Conservation (phyloP, 225 moss, liverwort and hornwort species). For the Bryoerythrophyllum caledonicum region DNA sequence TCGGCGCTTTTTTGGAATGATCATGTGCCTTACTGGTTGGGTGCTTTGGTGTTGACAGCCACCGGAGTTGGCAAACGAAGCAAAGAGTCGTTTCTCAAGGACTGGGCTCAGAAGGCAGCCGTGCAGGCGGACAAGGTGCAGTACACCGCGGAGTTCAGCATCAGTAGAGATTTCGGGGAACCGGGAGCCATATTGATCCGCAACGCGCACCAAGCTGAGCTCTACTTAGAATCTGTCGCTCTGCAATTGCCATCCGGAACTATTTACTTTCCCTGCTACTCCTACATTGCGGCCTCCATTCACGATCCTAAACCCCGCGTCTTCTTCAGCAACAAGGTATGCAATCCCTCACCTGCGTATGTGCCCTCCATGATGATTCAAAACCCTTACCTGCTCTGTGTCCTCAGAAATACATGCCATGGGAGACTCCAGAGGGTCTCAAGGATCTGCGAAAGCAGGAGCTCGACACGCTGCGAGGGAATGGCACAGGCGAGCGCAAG, state of each 20-base stretch:
- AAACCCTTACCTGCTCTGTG: background rate
- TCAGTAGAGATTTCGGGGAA: constrained; percentile 50
- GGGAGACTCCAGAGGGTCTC: constrained; percentile 66
- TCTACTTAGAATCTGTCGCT: constrained; percentile 60
- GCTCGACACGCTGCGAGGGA: constrained; percentile 59
- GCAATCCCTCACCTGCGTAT: background rate
- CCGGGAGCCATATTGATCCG: constrained; percentile 60
- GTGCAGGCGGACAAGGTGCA: constrained; percentile 58
- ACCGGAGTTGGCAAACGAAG: constrained; percentile 43
- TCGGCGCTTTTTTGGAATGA: background rate
- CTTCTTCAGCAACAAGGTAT: constrained; percentile 74
- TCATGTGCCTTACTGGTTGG: background rate
- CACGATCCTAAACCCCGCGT: constrained; percentile 49
- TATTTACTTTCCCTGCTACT: constrained; percentile 61
- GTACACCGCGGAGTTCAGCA: constrained; percentile 47
- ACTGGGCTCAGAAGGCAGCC: constrained; percentile 49
- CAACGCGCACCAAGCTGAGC: constrained; percentile 64
- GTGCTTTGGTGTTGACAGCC: background rate
- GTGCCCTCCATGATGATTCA: background rate
- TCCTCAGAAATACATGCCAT: constrained; percentile 63
- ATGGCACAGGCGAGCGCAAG: constrained; percentile 58
- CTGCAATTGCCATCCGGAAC: constrained; percentile 33
- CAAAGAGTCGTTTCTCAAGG: constrained; percentile 37
- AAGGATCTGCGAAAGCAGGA: constrained; percentile 55
- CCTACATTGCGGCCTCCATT: constrained; percentile 49